Conservation (phyloP, 805 yeast genomes). For the Nakazawaea wickerhamii region DNA sequence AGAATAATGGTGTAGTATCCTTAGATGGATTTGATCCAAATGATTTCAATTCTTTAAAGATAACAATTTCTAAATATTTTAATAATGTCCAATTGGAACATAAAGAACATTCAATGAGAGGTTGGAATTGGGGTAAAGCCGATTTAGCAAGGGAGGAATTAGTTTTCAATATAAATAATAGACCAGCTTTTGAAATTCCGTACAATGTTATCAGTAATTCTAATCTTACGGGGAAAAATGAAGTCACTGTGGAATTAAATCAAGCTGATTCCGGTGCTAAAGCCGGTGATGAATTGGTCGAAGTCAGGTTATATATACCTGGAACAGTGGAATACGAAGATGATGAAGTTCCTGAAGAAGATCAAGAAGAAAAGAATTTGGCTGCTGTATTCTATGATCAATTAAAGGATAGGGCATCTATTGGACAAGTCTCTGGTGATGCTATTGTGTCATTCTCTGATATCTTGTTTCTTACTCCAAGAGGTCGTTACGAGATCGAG, state of each 20-base stretch:
- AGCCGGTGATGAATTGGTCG: conserved; percentile 95
- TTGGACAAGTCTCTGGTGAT: conserved; percentile 92
- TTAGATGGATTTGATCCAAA: conserved; percentile 89
- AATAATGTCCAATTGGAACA: conserved; percentile 64
- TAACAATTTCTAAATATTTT: conserved; percentile 76
- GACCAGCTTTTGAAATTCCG: conserved; percentile 90
- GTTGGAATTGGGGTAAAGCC: conserved; percentile 98
- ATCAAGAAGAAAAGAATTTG: conserved; percentile 43
- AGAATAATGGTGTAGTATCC: conserved; percentile 76
- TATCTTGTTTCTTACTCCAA: conserved; percentile 87
- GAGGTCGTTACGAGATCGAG: conserved; percentile 98
- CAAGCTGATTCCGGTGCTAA: conserved; percentile 43
- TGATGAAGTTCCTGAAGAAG: conserved; percentile 34
- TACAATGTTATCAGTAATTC: conserved; percentile 75
- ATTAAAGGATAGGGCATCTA: conserved; percentile 86
- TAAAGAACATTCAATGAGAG: conserved; percentile 88
- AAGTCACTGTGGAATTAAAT: conserved; percentile 85
- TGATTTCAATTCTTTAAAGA: conserved; percentile 76
- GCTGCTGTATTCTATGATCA: conserved; percentile 88
- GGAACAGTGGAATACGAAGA: conserved; percentile 59
- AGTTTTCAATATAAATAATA: conserved; percentile 77
- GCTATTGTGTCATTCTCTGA: conserved; percentile 92
- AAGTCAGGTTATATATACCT: conserved; percentile 88
- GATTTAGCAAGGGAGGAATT: conserved; percentile 91
- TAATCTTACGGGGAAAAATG: conserved; percentile 86